phyloP scores from a whole-genome alignment of 2,329 filamentous ascomycete genomes.

The Knufia fluminis region DNA sequence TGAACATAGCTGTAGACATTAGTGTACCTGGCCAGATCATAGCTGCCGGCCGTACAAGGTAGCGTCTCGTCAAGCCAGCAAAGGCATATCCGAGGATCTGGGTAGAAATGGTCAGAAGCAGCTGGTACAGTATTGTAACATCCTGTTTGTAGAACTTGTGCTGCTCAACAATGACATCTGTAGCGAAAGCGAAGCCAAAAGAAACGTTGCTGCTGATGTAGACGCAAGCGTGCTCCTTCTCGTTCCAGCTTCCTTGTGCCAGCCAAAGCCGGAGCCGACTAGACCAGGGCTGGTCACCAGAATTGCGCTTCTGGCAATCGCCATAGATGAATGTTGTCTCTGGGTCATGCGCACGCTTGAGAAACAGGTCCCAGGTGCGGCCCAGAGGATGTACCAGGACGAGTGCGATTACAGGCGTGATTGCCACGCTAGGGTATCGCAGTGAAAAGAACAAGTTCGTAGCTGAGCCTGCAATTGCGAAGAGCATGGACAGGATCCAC shows the following conservation, averaged over 20 bases:
- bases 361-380: constrained; percentile 62
- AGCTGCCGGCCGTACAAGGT: constrained; percentile 72
- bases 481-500: constrained; percentile 73
- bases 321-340: constrained; percentile 51
- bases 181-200: constrained; percentile 82
- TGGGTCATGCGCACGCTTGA: constrained; percentile 53
- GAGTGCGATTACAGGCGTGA: constrained; percentile 79
- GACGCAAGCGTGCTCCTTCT: constrained; percentile 80
- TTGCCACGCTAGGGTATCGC: constrained; percentile 81
- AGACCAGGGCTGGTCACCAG: constrained; percentile 14
- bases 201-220: constrained; percentile 86
- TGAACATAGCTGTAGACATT: constrained; percentile 84
- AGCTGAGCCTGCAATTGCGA: constrained; percentile 70
- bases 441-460: constrained; percentile 84
- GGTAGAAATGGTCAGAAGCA: constrained; percentile 74
- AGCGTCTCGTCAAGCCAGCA: constrained; percentile 69
- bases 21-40: constrained; percentile 90
- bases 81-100: constrained; percentile 82
- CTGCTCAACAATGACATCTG: constrained; percentile 80
- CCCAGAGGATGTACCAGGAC: constrained; percentile 77
- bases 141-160: constrained; percentile 82
- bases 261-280: constrained; percentile 59
- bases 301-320: constrained; percentile 34
- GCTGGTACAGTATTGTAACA: constrained; percentile 64
- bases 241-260: constrained; percentile 72